Percentiles rank a stretch among this genome's conserved stretches.
Evolutionary conservation across 305 asterid species (phyloP).

Genomic region (Fraxinus sp.): DNA sequence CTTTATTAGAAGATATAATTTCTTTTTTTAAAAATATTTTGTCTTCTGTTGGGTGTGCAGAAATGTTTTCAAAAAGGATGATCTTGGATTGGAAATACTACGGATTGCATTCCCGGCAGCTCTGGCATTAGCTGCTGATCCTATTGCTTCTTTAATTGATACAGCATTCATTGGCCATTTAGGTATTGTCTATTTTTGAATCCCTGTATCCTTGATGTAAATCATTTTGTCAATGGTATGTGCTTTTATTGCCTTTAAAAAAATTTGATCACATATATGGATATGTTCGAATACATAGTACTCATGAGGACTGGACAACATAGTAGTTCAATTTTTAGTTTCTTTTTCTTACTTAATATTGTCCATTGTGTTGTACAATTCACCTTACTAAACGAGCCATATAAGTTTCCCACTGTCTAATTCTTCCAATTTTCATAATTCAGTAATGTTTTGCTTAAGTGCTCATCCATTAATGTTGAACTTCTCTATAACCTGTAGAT

Average conservation of each 20-base stretch:
- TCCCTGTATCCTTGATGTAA: not conserved
- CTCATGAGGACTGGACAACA: not conserved
- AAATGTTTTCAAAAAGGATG: slow-evolving; percentile 64
- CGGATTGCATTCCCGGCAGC: slow-evolving; percentile 89
- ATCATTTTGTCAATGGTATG: not conserved
- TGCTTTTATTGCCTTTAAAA: not conserved
- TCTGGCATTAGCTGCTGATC: slow-evolving; percentile 93
- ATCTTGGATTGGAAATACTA: slow-evolving; percentile 65
- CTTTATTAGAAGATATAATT: not conserved
- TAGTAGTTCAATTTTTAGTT: not conserved
- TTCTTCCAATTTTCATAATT: not conserved
- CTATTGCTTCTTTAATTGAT: slow-evolving; percentile 84
- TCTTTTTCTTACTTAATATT: not conserved
- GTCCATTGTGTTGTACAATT: not conserved
- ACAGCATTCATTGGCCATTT: slow-evolving; percentile 85
- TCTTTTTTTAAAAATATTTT: not conserved
- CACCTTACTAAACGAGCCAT: not conserved
- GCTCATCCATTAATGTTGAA: not conserved
- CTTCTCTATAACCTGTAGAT: not conserved
- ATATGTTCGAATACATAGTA: not conserved
- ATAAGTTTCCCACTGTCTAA: not conserved
- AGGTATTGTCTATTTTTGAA: slow-evolving; percentile 39
- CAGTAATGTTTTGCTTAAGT: not conserved
- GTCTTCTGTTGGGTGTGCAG: slow-evolving; percentile 26
- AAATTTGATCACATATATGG: not conserved